Base-by-base conservation (phyloP, 345 rosid species). In the Aurinia saxatilis region DNA sequence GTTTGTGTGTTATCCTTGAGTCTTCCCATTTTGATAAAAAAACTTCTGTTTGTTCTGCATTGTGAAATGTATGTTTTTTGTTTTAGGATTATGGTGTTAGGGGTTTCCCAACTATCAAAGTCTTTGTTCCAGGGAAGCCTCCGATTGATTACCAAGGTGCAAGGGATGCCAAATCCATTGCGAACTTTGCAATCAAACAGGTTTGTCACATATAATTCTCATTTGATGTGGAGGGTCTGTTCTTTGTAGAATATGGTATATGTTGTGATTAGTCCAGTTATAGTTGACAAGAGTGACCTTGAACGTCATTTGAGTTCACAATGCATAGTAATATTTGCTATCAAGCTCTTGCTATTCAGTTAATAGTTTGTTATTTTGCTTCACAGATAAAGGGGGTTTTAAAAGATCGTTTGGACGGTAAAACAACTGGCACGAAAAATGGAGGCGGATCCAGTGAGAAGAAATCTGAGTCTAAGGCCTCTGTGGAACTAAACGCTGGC, bases 61-160 rank as follows among this genome's bases (percentile, higher is more conserved):
- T 21, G 37, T 50, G 21, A 31, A 7, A 3, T 63, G 67, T 27
- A n/a, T 12, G 2, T 30, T 8, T 37, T n/a, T 2, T 30, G 40
- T 36, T 54, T 12, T 56, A 91, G 98, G 96, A 91, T 54, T 88
- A 86, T 77, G 98, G 93, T 48, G 90, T 91, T 17, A 79, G 58
- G 48, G 98, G 98, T 64, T 91, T 88, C 73, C 98, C 98, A 13
- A 88, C 96, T 57, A 88, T 91, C 48, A 88, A 91, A 77, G 87
- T 88, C 49, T 91, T 91, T 70, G 82, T 37, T 27, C 95, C 96
- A 17, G 98, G 98, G 61, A 86, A 82, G 79, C 73, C 95, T 69
- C 89, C 96, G 15, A 77, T 84, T 13, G 95, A 91, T 76, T 88
- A 88, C 76, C 91, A 88, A 75, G 98, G 96, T 74, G 96, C 91